Evolutionary conservation across 257 asterid genomes (phyloP), one percentile per base, ranked within the genome.

Genomic region (Solanum sparsipilum): DNA sequence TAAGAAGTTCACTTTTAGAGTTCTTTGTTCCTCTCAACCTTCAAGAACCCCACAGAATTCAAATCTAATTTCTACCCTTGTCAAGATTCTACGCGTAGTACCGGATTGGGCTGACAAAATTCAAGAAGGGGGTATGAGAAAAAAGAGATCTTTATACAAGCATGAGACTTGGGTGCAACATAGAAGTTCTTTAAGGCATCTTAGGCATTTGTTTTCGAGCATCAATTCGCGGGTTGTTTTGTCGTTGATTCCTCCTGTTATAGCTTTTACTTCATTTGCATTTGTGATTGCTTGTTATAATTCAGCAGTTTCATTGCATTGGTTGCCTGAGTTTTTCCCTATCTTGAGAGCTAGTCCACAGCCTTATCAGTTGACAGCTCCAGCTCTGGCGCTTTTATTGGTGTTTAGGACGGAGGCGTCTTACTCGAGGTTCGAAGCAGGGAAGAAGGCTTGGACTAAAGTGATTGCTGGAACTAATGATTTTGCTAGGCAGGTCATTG

Each of bases 341-440:
- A 41, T 93, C 13, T 79, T 97, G 92, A 91, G 97, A 74, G 93
- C 98, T 12, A 96, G 99, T 52, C 90, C 99, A 0, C 89, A 96
- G 94, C 98, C 99, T 29, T 97, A 96, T 84, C 99, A 97, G 95
- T 89, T 96, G 70, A 95, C 98, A 1, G 99, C 99, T 6, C 99
- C 99, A 3, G 99, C 99, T 4, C 79, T 97, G 89, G 99, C 98
- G n/a, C 94, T 97, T 89, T 91, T 97, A 58, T 52, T 97, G 89
- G 99, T 97, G 31, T 97, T 97, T 48, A 93, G 99, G 92, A 97
- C 99, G 0, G 99, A 97, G 93, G 99, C 99, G 0, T 97, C 99
- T 18, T 97, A 97, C 91, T 92, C 99, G 48, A 93, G 99, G 94
- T 95, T 89, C 13, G 98, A 95, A 89, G 94, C 92, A 81, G 99